phyloP scores from a whole-genome alignment of 1,139 yeast genomes.

The Candida pseudocylindracea region DNA sequence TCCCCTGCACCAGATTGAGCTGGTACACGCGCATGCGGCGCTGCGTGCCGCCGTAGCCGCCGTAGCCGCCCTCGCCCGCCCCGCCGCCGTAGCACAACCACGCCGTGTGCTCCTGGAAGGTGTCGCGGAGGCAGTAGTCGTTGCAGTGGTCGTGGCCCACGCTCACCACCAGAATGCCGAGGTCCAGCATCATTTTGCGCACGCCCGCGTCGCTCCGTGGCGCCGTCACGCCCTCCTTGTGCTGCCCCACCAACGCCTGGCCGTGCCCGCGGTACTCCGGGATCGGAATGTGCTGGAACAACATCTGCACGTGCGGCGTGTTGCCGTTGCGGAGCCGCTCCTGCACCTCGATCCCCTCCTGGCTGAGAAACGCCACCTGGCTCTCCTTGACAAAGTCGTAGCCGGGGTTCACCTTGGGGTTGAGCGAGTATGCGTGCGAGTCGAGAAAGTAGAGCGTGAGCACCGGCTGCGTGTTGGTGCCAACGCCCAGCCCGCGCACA shows the following conservation, averaged over 20 bases:
- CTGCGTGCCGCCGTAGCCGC: conserved; percentile 30
- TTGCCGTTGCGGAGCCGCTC: neutral
- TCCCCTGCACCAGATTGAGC: conserved; percentile 26
- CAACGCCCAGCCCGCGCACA: neutral
- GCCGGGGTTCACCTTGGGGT: conserved; percentile 46
- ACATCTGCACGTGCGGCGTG: conserved; percentile 31
- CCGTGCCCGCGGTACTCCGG: conserved; percentile 43
- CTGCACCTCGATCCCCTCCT: neutral
- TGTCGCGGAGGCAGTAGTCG: conserved; percentile 36
- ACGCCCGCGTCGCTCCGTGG: conserved; percentile 52
- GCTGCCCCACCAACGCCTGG: conserved; percentile 2
- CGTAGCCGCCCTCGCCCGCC: conserved; percentile 25
- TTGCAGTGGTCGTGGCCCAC: conserved; percentile 95
- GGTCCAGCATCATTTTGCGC: conserved; percentile 25
- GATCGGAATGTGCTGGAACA: conserved; percentile 82
- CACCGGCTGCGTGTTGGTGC: conserved; percentile 15
- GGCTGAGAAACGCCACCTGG: conserved; percentile 12
- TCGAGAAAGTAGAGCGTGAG: conserved; percentile 50
- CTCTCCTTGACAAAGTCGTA: conserved; percentile 71
- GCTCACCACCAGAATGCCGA: conserved; percentile 51
- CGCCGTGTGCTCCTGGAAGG: conserved; percentile 5
- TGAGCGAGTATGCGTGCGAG: conserved; percentile 49
- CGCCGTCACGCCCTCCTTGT: conserved; percentile 60
- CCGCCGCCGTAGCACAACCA: conserved; percentile 95
- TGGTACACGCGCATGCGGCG: conserved; percentile 58